Percentiles rank a stretch among this genome's conserved stretches.
Conservation (phyloP, 768 basidiomycete species). For the Lactarius hatsudake region DNA sequence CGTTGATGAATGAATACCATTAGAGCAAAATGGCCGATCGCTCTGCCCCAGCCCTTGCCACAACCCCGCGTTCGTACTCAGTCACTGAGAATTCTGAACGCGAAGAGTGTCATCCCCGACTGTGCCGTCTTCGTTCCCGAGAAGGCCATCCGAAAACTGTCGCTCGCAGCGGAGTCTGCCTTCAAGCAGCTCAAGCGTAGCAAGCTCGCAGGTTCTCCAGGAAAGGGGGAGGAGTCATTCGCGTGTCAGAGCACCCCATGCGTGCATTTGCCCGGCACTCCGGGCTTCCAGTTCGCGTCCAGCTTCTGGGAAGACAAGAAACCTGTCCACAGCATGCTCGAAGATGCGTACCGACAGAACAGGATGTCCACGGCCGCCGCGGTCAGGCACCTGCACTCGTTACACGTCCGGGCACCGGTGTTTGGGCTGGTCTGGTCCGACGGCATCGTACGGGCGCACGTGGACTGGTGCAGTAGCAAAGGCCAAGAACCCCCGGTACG, state of each 20-base stretch:
- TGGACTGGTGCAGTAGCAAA: slow-evolving; percentile 48
- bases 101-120: slow-evolving; percentile 50
- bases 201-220: slow-evolving; percentile 38
- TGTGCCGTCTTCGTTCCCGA: slow-evolving; percentile 47
- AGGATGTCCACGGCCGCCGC: slow-evolving; percentile 52
- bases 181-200: slow-evolving; percentile 48
- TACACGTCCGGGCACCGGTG: slow-evolving; percentile 45
- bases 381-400: slow-evolving; percentile 49
- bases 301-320: slow-evolving; percentile 63
- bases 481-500: slow-evolving; percentile 14
- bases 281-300: slow-evolving; percentile 53
- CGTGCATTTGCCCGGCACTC: slow-evolving; percentile 44
- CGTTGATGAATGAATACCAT: not conserved
- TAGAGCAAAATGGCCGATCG: slow-evolving; percentile 49
- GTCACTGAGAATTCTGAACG: slow-evolving; percentile 41
- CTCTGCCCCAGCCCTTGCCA: slow-evolving; percentile 46
- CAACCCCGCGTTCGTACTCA: slow-evolving; percentile 32
- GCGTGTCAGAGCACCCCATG: slow-evolving; percentile 52
- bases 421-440: slow-evolving; percentile 56
- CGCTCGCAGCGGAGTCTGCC: slow-evolving; percentile 43
- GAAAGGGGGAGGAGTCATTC: slow-evolving; percentile 45
- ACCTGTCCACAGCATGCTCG: slow-evolving; percentile 45
- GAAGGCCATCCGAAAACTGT: slow-evolving; percentile 40
- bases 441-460: slow-evolving; percentile 50
- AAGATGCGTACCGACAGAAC: slow-evolving; percentile 57